Percentiles rank a stretch among this genome's conserved stretches.
Conservation (phyloP, 768 basidiomycete species). For the Dendrothele bispora region DNA sequence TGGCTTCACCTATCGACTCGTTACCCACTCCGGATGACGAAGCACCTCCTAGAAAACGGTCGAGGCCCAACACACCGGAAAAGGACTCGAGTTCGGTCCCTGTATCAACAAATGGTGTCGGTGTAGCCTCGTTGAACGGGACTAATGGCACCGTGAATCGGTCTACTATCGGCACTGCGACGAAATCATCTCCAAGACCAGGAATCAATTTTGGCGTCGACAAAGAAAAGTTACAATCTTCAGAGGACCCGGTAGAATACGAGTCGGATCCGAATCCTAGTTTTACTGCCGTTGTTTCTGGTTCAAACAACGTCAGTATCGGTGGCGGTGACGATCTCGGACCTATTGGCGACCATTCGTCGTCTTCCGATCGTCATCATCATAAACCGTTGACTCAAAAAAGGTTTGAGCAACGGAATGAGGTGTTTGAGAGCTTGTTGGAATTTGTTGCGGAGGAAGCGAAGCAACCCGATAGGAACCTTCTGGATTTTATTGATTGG, state of each 20-base stretch:
- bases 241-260: constrained; percentile 29
- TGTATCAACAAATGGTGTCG: constrained; percentile 17
- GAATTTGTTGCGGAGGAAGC: constrained; percentile 59
- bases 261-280: no score
- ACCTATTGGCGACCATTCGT: no score
- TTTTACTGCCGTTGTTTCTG: no score
- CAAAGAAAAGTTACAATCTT: constrained; percentile 13
- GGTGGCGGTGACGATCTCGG: no score
- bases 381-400: constrained; percentile 37
- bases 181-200: no score
- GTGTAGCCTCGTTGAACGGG: no score
- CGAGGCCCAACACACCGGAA: constrained; percentile 41
- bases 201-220: no score
- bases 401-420: constrained; percentile 62
- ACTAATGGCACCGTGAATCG: no score
- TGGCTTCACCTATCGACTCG: no score
- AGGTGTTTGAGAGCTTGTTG: constrained; percentile 69
- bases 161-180: no score
- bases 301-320: no score
- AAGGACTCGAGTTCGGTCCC: constrained; percentile 38
- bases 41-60: constrained; percentile 45
- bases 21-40: constrained; percentile 20
- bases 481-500: constrained; percentile 64
- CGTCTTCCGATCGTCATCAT: no score
- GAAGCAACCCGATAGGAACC: constrained; percentile 65